Percentiles rank a stretch among this genome's conserved stretches.
phyloP scores from a whole-genome alignment of 176 grass and related monocot genomes.

The Triticum monococcum region DNA sequence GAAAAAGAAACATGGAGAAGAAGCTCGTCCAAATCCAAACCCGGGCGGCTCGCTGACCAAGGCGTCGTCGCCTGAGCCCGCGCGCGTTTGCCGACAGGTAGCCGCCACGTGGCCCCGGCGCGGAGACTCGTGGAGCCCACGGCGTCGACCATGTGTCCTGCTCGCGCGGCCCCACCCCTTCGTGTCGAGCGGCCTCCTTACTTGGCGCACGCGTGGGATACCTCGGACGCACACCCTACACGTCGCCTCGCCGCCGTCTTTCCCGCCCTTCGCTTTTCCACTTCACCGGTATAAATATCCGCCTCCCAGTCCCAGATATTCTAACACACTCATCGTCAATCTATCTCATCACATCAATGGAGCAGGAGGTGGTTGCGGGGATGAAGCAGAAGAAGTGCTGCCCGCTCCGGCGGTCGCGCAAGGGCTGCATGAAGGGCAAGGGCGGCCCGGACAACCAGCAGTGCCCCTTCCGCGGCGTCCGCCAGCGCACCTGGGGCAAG shows the following conservation, averaged over 20 bases:
- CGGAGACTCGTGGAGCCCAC: constrained; percentile 20
- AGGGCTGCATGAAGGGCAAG: constrained; percentile 98
- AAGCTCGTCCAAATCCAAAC: neutral
- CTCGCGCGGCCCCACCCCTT: neutral
- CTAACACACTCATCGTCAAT: neutral
- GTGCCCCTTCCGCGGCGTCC: constrained; percentile 79
- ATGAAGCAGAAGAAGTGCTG: constrained; percentile 55
- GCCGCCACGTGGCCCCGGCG: neutral
- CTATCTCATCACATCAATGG: neutral
- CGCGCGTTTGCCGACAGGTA: neutral
- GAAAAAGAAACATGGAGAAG: neutral
- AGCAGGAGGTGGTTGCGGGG: neutral
- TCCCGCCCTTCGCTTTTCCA: neutral
- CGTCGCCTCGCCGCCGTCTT: constrained; percentile 3
- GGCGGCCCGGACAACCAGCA: constrained; percentile 88
- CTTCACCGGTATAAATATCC: neutral
- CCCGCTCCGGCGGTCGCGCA: constrained; percentile 69
- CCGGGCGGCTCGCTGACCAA: constrained; percentile 10
- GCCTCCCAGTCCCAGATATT: neutral
- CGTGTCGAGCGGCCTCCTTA: constrained; percentile 11
- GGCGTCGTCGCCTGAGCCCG: neutral
- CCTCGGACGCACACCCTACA: constrained; percentile 10
- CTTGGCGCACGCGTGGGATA: constrained; percentile 21
- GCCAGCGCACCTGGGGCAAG: constrained; percentile 88
- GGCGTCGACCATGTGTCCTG: constrained; percentile 16